Evolutionary conservation across 73 alveolate genomes (phyloP).

Genomic region (Paramecium tetraurelia): DNA sequence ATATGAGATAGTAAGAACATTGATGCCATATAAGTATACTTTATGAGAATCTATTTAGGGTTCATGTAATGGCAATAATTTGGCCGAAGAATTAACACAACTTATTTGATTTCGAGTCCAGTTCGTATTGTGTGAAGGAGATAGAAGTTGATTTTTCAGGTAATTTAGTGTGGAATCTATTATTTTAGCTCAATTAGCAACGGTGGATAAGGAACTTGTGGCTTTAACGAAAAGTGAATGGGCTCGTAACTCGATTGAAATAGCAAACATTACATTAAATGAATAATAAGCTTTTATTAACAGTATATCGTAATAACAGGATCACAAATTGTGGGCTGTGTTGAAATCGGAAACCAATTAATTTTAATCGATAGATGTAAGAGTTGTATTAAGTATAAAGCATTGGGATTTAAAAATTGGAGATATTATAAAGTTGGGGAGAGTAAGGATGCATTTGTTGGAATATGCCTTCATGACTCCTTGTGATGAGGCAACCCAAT

Average conservation of each 20-base stretch:
- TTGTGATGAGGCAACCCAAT: not conserved
- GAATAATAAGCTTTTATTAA: not conserved
- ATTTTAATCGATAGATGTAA: not conserved
- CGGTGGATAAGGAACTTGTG: constrained; percentile 14
- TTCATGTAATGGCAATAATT: constrained; percentile 15
- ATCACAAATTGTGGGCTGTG: constrained; percentile 40
- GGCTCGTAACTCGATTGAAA: not conserved
- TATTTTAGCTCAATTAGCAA: constrained; percentile 9
- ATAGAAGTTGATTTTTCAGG: constrained; percentile 33
- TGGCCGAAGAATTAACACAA: constrained; percentile 28
- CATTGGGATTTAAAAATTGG: constrained; percentile 25
- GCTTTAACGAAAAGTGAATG: constrained; percentile 26
- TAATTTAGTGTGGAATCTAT: not conserved
- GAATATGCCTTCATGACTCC: constrained; percentile 8
- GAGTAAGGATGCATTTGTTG: constrained; percentile 13
- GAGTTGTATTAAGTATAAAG: not conserved
- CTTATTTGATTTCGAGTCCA: constrained; percentile 42
- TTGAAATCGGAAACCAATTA: not conserved
- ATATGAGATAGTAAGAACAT: not conserved
- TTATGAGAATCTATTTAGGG: not conserved
- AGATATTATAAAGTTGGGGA: constrained; percentile 18
- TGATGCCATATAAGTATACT: constrained; percentile 34
- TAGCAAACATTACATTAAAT: not conserved
- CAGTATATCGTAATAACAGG: not conserved
- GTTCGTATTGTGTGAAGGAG: not conserved